Evolutionary conservation across 257 asterid species (phyloP).

Genomic region (Petunia secreta): DNA sequence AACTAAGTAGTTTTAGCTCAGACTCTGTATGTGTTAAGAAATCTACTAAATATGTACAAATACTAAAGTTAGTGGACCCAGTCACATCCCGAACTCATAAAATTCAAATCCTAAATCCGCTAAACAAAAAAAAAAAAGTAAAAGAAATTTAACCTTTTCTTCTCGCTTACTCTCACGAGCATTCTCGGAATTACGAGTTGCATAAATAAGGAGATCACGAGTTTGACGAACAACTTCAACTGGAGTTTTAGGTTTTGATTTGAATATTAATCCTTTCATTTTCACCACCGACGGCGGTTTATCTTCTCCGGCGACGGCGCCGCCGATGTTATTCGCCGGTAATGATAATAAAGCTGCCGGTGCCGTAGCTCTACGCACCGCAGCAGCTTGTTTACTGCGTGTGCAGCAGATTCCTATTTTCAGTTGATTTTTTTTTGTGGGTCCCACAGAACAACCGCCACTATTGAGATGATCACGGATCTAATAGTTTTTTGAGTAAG

Average conservation of each 20-base stretch:
- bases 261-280: constrained; percentile 40
- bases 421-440: constrained; percentile 11
- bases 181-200: constrained; percentile 48
- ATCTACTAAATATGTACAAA: no score
- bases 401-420: constrained; percentile 20
- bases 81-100: no score
- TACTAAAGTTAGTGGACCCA: no score
- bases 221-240: constrained; percentile 64
- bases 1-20: no score
- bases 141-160: constrained; percentile 57
- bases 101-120: no score
- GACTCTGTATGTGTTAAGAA: no score
- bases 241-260: constrained; percentile 69
- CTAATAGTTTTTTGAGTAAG: not conserved
- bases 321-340: not conserved
- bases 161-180: constrained; percentile 81
- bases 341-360: not conserved
- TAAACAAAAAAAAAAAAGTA: no score
- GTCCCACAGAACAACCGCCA: not conserved
- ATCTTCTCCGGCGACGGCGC: not conserved
- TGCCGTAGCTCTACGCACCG: constrained; percentile 45
- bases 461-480: constrained; percentile 13
- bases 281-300: constrained; percentile 10
- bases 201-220: constrained; percentile 79
- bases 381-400: constrained; percentile 29